Evolutionary conservation across 2,329 filamentous ascomycete genomes (phyloP), one percentile per base, ranked within the genome.

Genomic region (Microcyclospora pomicola): DNA sequence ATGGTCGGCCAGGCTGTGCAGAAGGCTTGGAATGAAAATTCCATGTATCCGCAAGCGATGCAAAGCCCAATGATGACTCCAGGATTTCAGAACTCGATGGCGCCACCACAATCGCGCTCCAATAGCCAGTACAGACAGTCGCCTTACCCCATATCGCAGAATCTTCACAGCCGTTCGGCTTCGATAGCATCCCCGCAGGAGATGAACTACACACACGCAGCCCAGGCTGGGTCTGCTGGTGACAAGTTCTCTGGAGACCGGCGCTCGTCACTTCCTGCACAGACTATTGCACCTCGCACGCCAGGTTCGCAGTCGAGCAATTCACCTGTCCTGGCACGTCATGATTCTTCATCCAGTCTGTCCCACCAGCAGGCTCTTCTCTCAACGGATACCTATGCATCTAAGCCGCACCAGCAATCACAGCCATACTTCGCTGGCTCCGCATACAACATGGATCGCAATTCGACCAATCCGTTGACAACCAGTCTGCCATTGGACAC

Each of bases 401-500:
- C 56, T 27, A 50, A 58, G 11, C 49, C 52, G 34, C 39, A 44
- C 24, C 33, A 37, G 42, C 47, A 33, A 40, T 39, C 9, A 13
- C 29, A 33, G 19, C 33, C 37, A 34, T 34, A 15, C 11, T 28
- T 19, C 37, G 10, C 30, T 29, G 15, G 35, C 33, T 33, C 42
- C 27, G 36, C 39, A 9, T 43, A 41, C 45, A 34, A 36, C 33
- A 27, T 31, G 16, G 34, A 31, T 27, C 42, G 32, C 33, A 35
- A 42, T 29, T 36, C 38, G 35, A 42, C 29, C 52, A 49, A 34
- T 50, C 67, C 68, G 9, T 59, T 74, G 38, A 67, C 66, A 2
- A 63, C 66, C 31, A 59, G 64, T 3, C 54, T 75, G 15, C 69
- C 72, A 15, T 53, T 64, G 3, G 67, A 75, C 45, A 62, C 68